Evolutionary conservation across 2,329 filamentous ascomycete genomes (phyloP), one percentile per base, ranked within the genome.

Genomic region (Alternaria novae-zelandiae): DNA sequence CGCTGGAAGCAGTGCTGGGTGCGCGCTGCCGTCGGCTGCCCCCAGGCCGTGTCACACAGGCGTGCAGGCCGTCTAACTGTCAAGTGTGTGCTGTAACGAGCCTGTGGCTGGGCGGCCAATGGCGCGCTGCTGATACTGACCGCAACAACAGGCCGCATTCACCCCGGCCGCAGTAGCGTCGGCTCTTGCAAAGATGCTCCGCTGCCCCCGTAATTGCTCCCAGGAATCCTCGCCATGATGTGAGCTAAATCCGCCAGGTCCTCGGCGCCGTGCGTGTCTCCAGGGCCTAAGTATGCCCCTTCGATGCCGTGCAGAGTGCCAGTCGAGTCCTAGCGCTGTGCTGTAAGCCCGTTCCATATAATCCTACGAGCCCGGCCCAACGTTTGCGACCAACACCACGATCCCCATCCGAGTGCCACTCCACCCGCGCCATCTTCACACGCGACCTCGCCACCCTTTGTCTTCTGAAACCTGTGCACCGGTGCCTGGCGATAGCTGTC

Each of bases 231-330:
- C 30, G 54, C 65, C 64, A 61, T 36, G 46, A 53, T 68, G 67
- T 61, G 50, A 69, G 67, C 73, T 70, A 73, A 69, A 69, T 63
- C 72, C 67, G 72, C 71, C 65, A 65, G 61, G 46, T 60, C 54
- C 67, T 70, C 63, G 63, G 62, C 65, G 62, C 53, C 59, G 62
- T 66, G 50, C 53, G 50, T 59, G 44, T 21, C 43, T 58, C 54
- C 49, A 62, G 54, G 41, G 50, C 23, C 58, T 45, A 25, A 41
- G n/a, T 28, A 47, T 47, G 43, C 25, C 55, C 65, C 43, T 56
- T 57, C 47, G 44, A 59, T 47, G 25, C 45, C 51, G 59, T 62
- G 49, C 26, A 59, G 57, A 57, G 28, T 53, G 47, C 50, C 54
- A 58, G 53, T 63, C 51, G 61, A 41, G 61, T 60, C 57, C 67